Evolutionary conservation across 2,329 filamentous ascomycete genomes (phyloP).

Genomic region (Pezicula radicicola): DNA sequence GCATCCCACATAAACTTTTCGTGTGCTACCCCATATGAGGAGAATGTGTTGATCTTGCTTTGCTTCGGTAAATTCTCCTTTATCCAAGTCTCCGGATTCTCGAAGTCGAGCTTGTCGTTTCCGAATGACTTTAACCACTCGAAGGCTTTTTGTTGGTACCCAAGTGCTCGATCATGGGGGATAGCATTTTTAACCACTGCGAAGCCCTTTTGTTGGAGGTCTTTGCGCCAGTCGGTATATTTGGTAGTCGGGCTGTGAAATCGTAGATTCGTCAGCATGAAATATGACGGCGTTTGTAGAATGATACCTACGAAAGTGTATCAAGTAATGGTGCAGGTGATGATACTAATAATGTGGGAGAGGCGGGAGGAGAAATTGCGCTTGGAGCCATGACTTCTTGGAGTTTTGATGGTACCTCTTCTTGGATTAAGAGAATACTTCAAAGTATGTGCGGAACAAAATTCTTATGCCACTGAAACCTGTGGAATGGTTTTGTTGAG

Average conservation of each 20-base stretch:
- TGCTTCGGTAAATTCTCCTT: constrained; percentile 31
- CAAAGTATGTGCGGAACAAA: too few relatives aligned
- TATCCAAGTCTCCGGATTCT: constrained; percentile 30
- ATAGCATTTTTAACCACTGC: constrained; percentile 43
- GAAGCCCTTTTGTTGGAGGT: constrained; percentile 34
- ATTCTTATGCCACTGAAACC: too few relatives aligned
- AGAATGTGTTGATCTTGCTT: not conserved
- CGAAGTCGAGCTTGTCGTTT: not conserved
- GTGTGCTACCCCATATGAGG: constrained; percentile 20
- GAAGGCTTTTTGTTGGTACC: constrained; percentile 29
- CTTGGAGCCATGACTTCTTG: too few relatives aligned
- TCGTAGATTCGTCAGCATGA: too few relatives aligned
- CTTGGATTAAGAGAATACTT: too few relatives aligned
- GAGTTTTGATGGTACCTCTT: too few relatives aligned
- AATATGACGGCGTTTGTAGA: too few relatives aligned
- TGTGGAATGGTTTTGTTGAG: too few relatives aligned
- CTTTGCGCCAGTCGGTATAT: constrained; percentile 31
- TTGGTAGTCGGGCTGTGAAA: not conserved
- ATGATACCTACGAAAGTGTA: too few relatives aligned
- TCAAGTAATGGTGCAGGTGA: too few relatives aligned
- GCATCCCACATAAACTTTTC: constrained; percentile 39
- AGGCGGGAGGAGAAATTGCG: too few relatives aligned
- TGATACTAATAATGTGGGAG: too few relatives aligned
- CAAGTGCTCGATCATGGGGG: constrained; percentile 34
- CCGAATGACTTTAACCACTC: constrained; percentile 16